Conservation (phyloP, 73 alveolate species). For the Paramecium caudatum region DNA sequence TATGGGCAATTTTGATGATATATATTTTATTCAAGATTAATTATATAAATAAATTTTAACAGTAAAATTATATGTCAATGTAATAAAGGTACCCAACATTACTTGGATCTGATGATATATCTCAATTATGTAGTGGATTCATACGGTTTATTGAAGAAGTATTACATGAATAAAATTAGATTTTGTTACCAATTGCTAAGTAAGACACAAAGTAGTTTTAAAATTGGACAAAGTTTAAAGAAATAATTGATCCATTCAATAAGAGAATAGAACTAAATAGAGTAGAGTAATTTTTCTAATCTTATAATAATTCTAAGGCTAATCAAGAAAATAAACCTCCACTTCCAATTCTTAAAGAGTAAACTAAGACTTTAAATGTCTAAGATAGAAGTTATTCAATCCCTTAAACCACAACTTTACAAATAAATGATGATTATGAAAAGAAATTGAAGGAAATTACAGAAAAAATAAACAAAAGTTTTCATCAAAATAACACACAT, state of each 20-base stretch:
- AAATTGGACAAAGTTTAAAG: conserved; percentile 63
- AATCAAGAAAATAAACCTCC: conserved; percentile 69
- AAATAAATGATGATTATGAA: conserved; percentile 20
- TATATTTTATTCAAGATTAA: conserved; percentile 12
- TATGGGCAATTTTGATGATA: conserved; percentile 29
- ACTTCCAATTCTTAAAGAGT: not conserved
- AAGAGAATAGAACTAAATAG: conserved; percentile 21
- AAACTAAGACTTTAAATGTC: conserved; percentile 1
- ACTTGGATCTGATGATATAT: conserved; percentile 49
- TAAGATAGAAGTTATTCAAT: conserved; percentile 35
- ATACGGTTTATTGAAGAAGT: conserved; percentile 63
- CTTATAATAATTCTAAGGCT: conserved; percentile 14
- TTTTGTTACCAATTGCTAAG: conserved; percentile 51
- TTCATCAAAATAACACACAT: conserved; percentile 43
- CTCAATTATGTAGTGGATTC: conserved; percentile 63
- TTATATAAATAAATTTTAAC: conserved; percentile 44
- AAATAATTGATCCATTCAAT: conserved; percentile 64
- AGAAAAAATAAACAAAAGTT: conserved; percentile 38
- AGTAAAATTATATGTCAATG: conserved; percentile 55
- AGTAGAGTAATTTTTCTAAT: conserved; percentile 29
- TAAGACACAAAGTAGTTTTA: conserved; percentile 54
- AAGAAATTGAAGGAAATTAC: conserved; percentile 20
- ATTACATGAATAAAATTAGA: not conserved
- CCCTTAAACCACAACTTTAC: not conserved
- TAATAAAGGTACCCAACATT: conserved; percentile 37